phyloP scores from a whole-genome alignment of 495 filamentous ascomycete genomes.

The Talaromyces proteolyticus region DNA sequence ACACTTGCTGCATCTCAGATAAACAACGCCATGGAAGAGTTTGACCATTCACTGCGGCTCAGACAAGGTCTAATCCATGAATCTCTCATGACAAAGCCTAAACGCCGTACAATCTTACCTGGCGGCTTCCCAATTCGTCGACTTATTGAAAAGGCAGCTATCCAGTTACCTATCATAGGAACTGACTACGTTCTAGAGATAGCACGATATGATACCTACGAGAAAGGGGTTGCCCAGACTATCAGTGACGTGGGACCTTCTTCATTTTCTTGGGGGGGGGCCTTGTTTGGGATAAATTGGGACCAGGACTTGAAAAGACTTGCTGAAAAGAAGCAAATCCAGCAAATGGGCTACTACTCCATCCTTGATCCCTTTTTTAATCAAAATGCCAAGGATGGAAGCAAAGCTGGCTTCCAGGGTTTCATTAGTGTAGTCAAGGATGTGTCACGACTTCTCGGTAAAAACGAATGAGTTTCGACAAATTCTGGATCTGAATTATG shows the following conservation, averaged over 20 bases:
- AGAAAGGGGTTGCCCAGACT: constrained; percentile 1
- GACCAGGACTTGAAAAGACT: constrained; percentile 31
- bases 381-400: constrained; percentile 7
- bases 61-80: constrained; percentile 7
- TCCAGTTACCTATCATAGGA: constrained; percentile 39
- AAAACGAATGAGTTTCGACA: neutral
- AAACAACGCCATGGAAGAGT: constrained; percentile 15
- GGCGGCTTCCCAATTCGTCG: constrained; percentile 15
- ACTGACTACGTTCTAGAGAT: constrained; percentile 51
- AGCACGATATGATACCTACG: constrained; percentile 48
- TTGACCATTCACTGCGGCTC: constrained; percentile 21
- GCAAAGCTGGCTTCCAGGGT: constrained; percentile 21
- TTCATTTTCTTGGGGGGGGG: constrained; percentile 35
- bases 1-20: constrained; percentile 19
- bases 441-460: constrained; percentile 22
- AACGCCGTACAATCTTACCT: constrained; percentile 20
- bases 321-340: constrained; percentile 20
- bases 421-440: constrained; percentile 26
- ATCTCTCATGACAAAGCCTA: constrained; percentile 16
- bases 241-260: constrained; percentile 10
- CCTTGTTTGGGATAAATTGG: constrained; percentile 47
- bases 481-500: neutral
- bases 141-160: constrained; percentile 44
- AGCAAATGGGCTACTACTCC: constrained; percentile 30
- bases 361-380: constrained; percentile 43